Evolutionary conservation across 2,329 filamentous ascomycete genomes (phyloP), one percentile per base, ranked within the genome.

Genomic region (Hypoxylon sp.): DNA sequence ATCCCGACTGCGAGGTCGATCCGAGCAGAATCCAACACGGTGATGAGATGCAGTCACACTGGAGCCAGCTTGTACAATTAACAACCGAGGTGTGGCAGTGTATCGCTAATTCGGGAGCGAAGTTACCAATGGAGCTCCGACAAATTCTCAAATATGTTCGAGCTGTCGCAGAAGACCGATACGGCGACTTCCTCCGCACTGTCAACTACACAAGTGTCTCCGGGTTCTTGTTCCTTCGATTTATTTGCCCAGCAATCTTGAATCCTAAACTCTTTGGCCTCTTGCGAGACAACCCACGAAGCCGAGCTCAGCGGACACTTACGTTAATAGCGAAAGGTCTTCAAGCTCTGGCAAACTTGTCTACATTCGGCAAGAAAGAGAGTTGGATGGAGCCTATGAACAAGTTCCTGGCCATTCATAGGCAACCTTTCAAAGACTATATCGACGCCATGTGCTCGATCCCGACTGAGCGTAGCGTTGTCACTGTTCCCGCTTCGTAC

Each of bases 381-480:
- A 89, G 91, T n/a, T 98, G 93, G 93, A 97, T 98, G 94, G 94
- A 97, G 79, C 93, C 93, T 0, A 98, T 98, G 95, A 98, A 97
- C 75, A 87, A 87, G 44, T 97, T 97, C 72, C 81, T 98, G 36
- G 85, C 84, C 7, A 83, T 87, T 1, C 90, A 97, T 73, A 88
- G 93, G 18, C 85, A 90, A 71, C 87, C 91, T 38, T 93, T 97
- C 78, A 96, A 94, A 76, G 86, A 90, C 48, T 97, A 94, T 72
- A 91, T 97, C 64, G 94, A 98, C 75, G 85, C 88, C 28, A 87
- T 97, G 48, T 97, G 95, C 80, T 88, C 90, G 7, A 92, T 97
- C 55, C 90, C 93, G 1, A 87, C 90, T 2, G 90, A 93, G 48
- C 85, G 87, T 50, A 84, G 83, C n/a, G 81, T 84, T 45, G 83